Base-by-base conservation (phyloP, 352 stramenopile species). In the Phytopythium helicoides region DNA sequence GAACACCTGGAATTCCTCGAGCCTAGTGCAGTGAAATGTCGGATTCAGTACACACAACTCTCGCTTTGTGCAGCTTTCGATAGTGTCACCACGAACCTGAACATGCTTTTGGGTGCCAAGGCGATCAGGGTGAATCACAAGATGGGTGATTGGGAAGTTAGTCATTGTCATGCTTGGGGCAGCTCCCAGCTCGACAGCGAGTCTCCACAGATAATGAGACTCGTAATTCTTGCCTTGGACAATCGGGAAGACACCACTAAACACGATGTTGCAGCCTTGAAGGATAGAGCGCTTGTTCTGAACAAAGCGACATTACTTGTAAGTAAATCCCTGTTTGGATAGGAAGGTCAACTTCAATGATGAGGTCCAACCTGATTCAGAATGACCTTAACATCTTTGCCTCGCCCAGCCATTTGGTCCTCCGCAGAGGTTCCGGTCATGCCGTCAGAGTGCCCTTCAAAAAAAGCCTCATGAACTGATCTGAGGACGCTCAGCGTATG, bases 71-170 rank as follows among this genome's bases (percentile, higher is more conserved):
- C 47, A 12, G 28, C n/a, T 26, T 12, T 33, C 11, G 16, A 9
- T 22, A 56, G 18, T 10, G 12, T 5, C 52, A 56, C 42, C 9
- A 51, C 45, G 8, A 35, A 87, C 76, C 60, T 87, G 76, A 34
- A 81, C 66, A 47, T 92, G 80, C 48, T 94, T 94, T 47, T 91
- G 78, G 14, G 84, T 92, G 34, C 83, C 84, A 21, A 94, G 66
- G 3, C 84, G 77, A 8, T 76, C 77, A 23, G 84, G 84, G 41
- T 94, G 80, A 31, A 94, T 92, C 22, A 92, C 79, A 49, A 94
- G 66, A 54, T 94, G 84, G n/a, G 84, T 94, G 38, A 91, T 64
- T 0, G 78, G 69, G 33, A 94, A 92, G 34, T 87, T 64, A 23
- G 84, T 76, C 58, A 94, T 71, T 1, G 53, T 70, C 64, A 88